These are phyloP conservation scores for Mycena kentingensis DNA, from an alignment of 768 basidiomycete genomes.

Conservation along the genomic window DNA sequence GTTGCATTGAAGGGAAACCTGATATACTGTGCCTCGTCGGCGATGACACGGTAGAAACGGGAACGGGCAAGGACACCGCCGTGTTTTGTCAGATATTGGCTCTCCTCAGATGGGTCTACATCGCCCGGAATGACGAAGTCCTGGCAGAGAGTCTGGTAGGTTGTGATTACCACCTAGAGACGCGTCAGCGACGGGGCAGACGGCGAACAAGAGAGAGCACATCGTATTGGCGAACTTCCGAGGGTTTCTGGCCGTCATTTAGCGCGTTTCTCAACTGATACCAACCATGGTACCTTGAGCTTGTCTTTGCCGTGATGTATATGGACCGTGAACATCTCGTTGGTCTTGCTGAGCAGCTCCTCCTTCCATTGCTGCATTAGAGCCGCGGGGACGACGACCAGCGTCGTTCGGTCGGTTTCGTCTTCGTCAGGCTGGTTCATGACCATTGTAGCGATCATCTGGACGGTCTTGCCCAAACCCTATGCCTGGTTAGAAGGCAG, in stretches of 20 bases:
- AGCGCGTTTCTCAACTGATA: not conserved
- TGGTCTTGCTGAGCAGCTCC: conserved; percentile 69
- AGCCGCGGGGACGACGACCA: conserved; percentile 77
- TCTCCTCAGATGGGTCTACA: conserved; percentile 47
- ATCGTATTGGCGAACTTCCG: conserved; percentile 54
- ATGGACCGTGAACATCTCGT: conserved; percentile 60
- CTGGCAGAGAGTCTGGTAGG: conserved; percentile 68
- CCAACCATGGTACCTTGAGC: conserved; percentile 42
- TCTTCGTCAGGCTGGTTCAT: conserved; percentile 56
- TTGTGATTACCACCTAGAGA: conserved; percentile 68
- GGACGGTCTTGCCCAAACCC: conserved; percentile 64
- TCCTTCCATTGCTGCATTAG: conserved; percentile 79
- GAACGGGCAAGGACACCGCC: conserved; percentile 65
- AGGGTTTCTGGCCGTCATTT: conserved; percentile 36
- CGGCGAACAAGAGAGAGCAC: conserved; percentile 33
- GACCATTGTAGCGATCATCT: conserved; percentile 80
- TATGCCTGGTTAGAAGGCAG: conserved; percentile 6
- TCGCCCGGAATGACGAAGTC: conserved; percentile 60
- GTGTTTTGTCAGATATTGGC: conserved; percentile 47
- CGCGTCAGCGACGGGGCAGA: conserved; percentile 2
- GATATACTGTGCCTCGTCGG: conserved; percentile 82
- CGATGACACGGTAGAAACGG: conserved; percentile 68
- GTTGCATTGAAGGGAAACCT: no score
- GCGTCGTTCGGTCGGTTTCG: conserved; percentile 54
- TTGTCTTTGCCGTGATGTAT: conserved; percentile 77